Conservation (phyloP, 1,284 basidiomycete genomes). For the Xerocomus amazonicus region DNA sequence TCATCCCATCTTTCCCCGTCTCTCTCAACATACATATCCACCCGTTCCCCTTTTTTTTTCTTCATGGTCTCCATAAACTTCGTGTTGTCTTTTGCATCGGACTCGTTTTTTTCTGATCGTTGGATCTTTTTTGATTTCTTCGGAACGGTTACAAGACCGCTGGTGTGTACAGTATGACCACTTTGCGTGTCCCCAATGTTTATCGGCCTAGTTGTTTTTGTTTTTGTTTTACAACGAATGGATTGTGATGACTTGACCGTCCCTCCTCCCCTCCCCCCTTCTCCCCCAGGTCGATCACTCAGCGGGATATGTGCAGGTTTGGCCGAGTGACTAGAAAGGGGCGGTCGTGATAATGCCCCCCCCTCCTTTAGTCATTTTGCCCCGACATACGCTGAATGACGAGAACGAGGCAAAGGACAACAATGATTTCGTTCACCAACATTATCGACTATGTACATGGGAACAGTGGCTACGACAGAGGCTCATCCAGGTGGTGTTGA, state of each 20-base stretch:
- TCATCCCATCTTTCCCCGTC: neutral
- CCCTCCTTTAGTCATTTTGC: too few relatives aligned
- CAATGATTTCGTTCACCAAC: slow-evolving; percentile 1
- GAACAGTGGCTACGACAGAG: slow-evolving; percentile 14
- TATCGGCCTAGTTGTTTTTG: neutral
- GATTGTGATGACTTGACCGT: slow-evolving; percentile 3
- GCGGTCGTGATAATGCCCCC: too few relatives aligned
- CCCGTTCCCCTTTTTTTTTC: neutral
- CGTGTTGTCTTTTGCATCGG: slow-evolving; percentile 13
- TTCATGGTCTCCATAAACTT: neutral
- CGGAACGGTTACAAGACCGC: slow-evolving; percentile 22
- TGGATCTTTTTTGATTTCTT: slow-evolving; percentile 4
- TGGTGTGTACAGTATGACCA: slow-evolving; percentile 21
- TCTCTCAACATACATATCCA: slow-evolving; percentile 5
- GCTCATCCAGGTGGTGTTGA: slow-evolving; percentile 46
- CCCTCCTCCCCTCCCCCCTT: neutral
- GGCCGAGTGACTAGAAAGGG: too few relatives aligned
- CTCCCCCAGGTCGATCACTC: too few relatives aligned
- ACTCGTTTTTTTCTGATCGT: slow-evolving; percentile 13
- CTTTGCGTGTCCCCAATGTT: slow-evolving; percentile 21
- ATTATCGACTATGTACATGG: neutral
- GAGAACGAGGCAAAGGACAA: neutral
- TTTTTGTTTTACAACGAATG: slow-evolving; percentile 18
- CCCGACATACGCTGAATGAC: neutral
- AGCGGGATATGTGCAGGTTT: too few relatives aligned